Percentiles rank a stretch among this genome's conserved stretches.
Conservation (phyloP, 495 filamentous ascomycete genomes). For the Neurospora africana region DNA sequence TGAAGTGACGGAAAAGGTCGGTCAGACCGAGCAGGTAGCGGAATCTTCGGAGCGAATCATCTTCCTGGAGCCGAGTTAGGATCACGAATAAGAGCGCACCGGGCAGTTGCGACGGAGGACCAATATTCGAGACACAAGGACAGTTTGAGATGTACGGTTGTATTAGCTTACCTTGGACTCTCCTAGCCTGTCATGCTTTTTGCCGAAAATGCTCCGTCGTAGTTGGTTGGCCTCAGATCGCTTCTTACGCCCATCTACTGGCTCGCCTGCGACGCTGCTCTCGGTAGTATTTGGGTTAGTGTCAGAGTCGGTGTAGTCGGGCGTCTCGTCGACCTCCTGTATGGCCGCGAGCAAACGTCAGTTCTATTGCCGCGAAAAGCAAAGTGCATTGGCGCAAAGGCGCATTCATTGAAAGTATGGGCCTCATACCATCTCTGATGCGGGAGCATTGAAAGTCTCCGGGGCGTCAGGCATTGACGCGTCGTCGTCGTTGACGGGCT, state of each 20-base stretch:
- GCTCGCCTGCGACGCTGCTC: constrained; percentile 75
- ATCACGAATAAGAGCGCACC: constrained; percentile 1
- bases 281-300: constrained; percentile 87
- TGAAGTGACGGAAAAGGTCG: constrained; percentile 98
- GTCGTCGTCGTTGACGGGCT: constrained; percentile 40
- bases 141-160: not conserved
- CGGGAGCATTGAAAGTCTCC: constrained; percentile 28
- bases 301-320: constrained; percentile 83
- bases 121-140: not conserved
- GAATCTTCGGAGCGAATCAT: constrained; percentile 91
- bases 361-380: constrained; percentile 1
- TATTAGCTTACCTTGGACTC: constrained; percentile 66
- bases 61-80: constrained; percentile 50
- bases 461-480: constrained; percentile 53
- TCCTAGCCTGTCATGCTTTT: constrained; percentile 83
- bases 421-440: constrained; percentile 38
- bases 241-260: constrained; percentile 69
- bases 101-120: not conserved
- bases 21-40: constrained; percentile 92
- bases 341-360: constrained; percentile 9
- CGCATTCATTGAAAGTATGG: not conserved
- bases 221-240: constrained; percentile 76
- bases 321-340: constrained; percentile 67
- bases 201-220: constrained; percentile 82
- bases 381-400: not conserved